These are phyloP conservation scores for Crithidia fasciculata DNA, from an alignment of 208 protist species.

Conservation along the genomic window DNA sequence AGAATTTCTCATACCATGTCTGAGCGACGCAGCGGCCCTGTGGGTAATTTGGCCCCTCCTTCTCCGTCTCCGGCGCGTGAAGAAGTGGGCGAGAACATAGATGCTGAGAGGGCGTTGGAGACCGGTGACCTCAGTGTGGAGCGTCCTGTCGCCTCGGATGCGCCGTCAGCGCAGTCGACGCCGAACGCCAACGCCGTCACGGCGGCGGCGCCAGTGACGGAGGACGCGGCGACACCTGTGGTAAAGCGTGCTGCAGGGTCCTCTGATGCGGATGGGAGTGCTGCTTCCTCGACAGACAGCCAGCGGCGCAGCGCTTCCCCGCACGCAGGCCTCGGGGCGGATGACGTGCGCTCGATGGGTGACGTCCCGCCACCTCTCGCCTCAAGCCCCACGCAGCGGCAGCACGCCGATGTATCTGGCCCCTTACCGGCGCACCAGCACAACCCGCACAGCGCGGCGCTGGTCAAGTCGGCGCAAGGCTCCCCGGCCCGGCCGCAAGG, in stretches of 20 bases:
- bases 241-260: slow-evolving; percentile 1
- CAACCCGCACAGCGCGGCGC: slow-evolving; percentile 8
- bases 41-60: slow-evolving; percentile 35
- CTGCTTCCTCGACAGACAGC: neutral
- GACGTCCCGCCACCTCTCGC: slow-evolving; percentile 21
- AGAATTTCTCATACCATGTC: slow-evolving; percentile 15
- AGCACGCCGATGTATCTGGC: neutral
- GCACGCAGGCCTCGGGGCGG: neutral
- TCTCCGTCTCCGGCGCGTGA: slow-evolving; percentile 36
- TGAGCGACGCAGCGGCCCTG: slow-evolving; percentile 11
- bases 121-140: slow-evolving; percentile 13
- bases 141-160: slow-evolving; percentile 9
- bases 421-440: neutral
- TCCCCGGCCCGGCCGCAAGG: slow-evolving; percentile 19
- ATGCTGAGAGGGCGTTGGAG: neutral
- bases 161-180: slow-evolving; percentile 16
- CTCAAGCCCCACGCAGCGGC: neutral
- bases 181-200: slow-evolving; percentile 19
- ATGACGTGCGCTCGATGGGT: neutral
- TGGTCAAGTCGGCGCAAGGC: slow-evolving; percentile 16
- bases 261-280: neutral
- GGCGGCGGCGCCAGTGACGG: slow-evolving; percentile 13
- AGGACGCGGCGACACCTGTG: slow-evolving; percentile 12
- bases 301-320: neutral
- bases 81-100: slow-evolving; percentile 4